Conservation (phyloP, 805 yeast genomes). For the Saturnispora mendoncae region DNA sequence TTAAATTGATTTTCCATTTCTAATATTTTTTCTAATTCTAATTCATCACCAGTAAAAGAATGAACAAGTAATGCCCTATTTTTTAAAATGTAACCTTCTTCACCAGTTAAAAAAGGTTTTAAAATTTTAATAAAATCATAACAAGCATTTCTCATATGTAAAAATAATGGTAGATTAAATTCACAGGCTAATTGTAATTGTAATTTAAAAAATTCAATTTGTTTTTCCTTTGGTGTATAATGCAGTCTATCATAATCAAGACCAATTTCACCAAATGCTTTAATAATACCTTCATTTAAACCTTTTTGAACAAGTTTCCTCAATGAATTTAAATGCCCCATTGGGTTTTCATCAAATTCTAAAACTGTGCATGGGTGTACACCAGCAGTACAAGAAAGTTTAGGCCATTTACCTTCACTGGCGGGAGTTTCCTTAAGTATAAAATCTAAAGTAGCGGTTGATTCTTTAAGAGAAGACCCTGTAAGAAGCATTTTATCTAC, state of each 20-base stretch:
- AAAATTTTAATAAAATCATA: conserved; percentile 66
- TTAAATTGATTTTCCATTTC: conserved; percentile 23
- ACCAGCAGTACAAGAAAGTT: conserved; percentile 68
- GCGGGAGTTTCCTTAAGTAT: conserved; percentile 26
- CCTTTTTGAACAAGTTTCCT: conserved; percentile 43
- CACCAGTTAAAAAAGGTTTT: conserved; percentile 46
- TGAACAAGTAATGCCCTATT: conserved; percentile 75
- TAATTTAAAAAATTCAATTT: conserved; percentile 52
- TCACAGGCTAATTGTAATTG: conserved; percentile 65
- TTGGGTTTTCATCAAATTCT: conserved; percentile 34
- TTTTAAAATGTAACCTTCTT: conserved; percentile 23
- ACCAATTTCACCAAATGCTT: conserved; percentile 93
- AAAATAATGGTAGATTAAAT: conserved; percentile 63
- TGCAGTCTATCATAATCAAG: conserved; percentile 87
- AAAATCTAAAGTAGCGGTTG: conserved; percentile 50
- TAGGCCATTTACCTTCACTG: conserved; percentile 17
- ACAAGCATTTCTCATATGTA: conserved; percentile 84
- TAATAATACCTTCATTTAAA: conserved; percentile 41
- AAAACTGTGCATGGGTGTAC: conserved; percentile 89
- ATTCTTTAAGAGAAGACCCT: conserved; percentile 69
- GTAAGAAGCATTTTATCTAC: conserved; percentile 72
- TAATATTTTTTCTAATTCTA: conserved; percentile 53
- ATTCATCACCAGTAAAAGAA: conserved; percentile 79
- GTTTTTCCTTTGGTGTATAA: conserved; percentile 62
- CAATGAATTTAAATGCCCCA: conserved; percentile 37